Evolutionary conservation across 2,329 filamentous ascomycete species (phyloP), one percentile per base, ranked within the genome.

Genomic region (Nothomitra cinnamomea): DNA sequence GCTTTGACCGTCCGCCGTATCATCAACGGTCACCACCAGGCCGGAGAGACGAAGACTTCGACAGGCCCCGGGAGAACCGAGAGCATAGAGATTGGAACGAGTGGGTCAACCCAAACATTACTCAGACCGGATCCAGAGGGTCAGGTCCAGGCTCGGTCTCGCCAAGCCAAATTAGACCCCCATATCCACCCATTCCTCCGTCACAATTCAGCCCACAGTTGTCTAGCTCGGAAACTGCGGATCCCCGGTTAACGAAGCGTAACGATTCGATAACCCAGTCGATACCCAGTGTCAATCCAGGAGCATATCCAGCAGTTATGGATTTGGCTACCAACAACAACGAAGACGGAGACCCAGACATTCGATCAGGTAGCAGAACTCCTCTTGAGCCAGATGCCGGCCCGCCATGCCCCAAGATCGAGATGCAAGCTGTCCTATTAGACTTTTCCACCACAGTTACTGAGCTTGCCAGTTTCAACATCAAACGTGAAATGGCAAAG

Each of bases 401-500:
- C 8, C 12, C n/a, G n/a, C 32, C 41, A 10, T 15, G 17, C 6
- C 40, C 42, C 10, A 42, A 38, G 35, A 22, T 15, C 13, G 28
- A 51, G 25, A 19, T 35, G 3, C 49, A 35, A 8, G 24, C 48
- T 10, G 53, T 47, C 19, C 19, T 53, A n/a, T 24, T 42, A 10
- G 53, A 54, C n/a, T 41, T 49, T 8, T 50, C 47, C 19, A 54
- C 22, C 25, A 40, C 19, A 17, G 42, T 53, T 7, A 10, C n/a
- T 25, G 13, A 25, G 43, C 28, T 51, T 8, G 24, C 53, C 15
- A n/a, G n/a, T 8, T 13, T 51, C 12, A n/a, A 47, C 4, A 28
- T 54, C 7, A 28, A 54, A 21, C 53, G 49, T 22, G 53, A 54
- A 8, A 35, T 21, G 4, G 53, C 53, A n/a, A 25, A 13, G 21